Conservation (phyloP, 768 basidiomycete species). For the Psilocybe tampanensis region DNA sequence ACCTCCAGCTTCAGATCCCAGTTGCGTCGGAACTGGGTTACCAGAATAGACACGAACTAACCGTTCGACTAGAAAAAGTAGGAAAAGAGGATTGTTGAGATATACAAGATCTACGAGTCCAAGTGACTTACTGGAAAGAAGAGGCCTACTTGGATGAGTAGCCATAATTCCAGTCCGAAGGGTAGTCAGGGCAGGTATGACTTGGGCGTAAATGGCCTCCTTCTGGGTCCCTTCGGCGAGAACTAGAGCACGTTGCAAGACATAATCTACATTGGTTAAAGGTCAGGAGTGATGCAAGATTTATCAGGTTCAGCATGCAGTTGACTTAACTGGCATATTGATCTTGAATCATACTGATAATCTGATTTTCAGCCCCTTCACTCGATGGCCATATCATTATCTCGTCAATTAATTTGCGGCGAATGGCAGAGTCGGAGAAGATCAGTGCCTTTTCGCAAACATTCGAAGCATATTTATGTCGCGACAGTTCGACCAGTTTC, state of each 20-base stretch:
- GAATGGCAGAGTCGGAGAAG: conserved; percentile 63
- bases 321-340: conserved; percentile 80
- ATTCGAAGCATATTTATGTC: conserved; percentile 94
- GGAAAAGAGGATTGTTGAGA: not conserved
- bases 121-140: conserved; percentile 67
- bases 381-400: conserved; percentile 57
- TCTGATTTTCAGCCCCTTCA: conserved; percentile 67
- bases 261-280: conserved; percentile 69
- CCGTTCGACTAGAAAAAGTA: conserved; percentile 61
- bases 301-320: too few relatives aligned
- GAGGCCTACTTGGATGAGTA: conserved; percentile 67
- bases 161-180: conserved; percentile 75
- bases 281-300: not conserved
- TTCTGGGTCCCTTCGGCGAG: conserved; percentile 75
- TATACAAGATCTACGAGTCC: not conserved
- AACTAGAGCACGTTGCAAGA: conserved; percentile 76
- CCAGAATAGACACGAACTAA: conserved; percentile 33
- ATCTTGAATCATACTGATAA: conserved; percentile 82
- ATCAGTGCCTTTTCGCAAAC: conserved; percentile 91
- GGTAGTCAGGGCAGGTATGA: conserved; percentile 66
- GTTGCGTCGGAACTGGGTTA: not conserved
- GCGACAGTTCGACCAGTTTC: conserved; percentile 76
- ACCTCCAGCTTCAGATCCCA: not conserved
- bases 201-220: conserved; percentile 59
- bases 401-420: conserved; percentile 77